These are phyloP conservation scores for Boehmeria nivea DNA, from an alignment of 306 rosid genomes.

Conservation along the genomic window DNA sequence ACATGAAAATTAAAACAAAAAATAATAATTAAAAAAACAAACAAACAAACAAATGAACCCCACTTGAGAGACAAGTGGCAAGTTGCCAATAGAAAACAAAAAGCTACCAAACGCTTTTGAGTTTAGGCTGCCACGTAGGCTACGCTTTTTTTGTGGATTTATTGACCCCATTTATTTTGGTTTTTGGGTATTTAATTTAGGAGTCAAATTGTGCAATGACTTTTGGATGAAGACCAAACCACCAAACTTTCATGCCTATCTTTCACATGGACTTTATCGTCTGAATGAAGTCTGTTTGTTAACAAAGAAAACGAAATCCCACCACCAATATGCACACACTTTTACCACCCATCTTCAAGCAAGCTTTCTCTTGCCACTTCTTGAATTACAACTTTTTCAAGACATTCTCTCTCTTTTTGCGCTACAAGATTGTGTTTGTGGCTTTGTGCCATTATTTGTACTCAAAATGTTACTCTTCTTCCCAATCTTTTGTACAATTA, in stretches of 20 bases:
- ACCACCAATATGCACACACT: constrained; percentile 5
- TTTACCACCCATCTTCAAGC: constrained; percentile 21
- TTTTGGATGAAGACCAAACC: constrained; percentile 28
- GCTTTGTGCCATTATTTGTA: not conserved
- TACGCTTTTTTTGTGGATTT: not conserved
- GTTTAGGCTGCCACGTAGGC: constrained; percentile 38
- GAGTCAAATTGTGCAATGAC: constrained; percentile 22
- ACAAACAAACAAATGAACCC: not conserved
- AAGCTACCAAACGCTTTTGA: constrained; percentile 5
- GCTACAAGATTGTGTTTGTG: not conserved
- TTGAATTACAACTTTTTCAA: no score
- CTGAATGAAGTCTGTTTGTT: constrained; percentile 19
- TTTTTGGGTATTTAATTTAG: not conserved
- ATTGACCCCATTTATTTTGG: not conserved
- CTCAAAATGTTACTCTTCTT: no score
- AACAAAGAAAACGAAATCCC: constrained; percentile 19
- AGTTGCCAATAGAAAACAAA: constrained; percentile 4
- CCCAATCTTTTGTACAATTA: no score
- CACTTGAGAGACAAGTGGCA: constrained; percentile 20
- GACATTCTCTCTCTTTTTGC: not conserved
- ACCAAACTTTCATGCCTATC: constrained; percentile 43
- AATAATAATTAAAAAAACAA: no score
- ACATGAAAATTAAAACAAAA: constrained; percentile 1
- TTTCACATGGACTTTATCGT: constrained; percentile 18
- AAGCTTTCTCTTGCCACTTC: no score